phyloP scores from a whole-genome alignment of 805 yeast genomes.

The Yarrowia keelungensis region DNA sequence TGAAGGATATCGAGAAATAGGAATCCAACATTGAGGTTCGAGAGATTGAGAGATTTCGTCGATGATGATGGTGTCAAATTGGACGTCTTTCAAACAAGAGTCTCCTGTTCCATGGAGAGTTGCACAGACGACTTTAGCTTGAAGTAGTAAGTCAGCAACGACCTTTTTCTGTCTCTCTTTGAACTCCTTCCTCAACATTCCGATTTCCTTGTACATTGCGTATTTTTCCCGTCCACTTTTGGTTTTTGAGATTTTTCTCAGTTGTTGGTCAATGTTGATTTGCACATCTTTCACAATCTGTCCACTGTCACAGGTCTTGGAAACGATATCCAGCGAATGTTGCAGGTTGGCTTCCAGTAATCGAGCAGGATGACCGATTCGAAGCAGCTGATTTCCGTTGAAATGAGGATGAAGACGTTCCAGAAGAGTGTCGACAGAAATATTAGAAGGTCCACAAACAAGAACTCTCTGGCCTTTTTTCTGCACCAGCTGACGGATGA shows the following conservation, averaged over 20 bases:
- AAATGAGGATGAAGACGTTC: constrained; percentile 66
- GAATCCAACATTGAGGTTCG: constrained; percentile 98
- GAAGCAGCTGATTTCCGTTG: constrained; percentile 60
- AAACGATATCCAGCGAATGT: constrained; percentile 78
- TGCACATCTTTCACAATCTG: constrained; percentile 71
- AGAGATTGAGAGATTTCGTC: constrained; percentile 95
- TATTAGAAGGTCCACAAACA: constrained; percentile 94
- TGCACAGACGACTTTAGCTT: constrained; percentile 73
- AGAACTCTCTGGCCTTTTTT: constrained; percentile 62
- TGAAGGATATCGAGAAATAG: constrained; percentile 70
- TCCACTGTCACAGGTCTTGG: constrained; percentile 64
- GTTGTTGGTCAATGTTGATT: constrained; percentile 66
- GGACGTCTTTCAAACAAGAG: constrained; percentile 65
- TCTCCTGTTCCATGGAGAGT: constrained; percentile 91
- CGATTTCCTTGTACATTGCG: constrained; percentile 72
- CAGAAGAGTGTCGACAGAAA: constrained; percentile 87
- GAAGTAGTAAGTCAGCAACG: constrained; percentile 61
- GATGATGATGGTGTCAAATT: constrained; percentile 82
- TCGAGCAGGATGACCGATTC: constrained; percentile 95
- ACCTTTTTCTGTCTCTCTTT: constrained; percentile 69
- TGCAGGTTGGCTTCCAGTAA: constrained; percentile 64
- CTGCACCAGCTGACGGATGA: constrained; percentile 71
- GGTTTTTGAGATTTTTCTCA: constrained; percentile 63
- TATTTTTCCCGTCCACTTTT: constrained; percentile 69
- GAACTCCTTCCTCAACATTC: constrained; percentile 72